phyloP scores from a whole-genome alignment of 1,284 basidiomycete genomes.

The Pyrrhoderma lamaoense region DNA sequence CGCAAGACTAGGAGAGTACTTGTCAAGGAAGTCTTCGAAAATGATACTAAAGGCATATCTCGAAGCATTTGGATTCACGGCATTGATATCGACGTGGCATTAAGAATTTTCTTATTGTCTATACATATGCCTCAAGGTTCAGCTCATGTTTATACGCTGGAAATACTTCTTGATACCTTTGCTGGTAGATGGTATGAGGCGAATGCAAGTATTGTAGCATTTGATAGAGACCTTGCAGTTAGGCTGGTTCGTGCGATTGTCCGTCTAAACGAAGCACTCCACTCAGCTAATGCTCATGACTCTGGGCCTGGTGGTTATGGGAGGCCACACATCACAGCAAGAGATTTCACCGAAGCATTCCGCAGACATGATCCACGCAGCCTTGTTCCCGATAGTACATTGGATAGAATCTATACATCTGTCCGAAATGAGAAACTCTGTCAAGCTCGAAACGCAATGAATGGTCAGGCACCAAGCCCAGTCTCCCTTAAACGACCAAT shows the following conservation, averaged over 20 bases:
- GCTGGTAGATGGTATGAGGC: slow-evolving; percentile 84
- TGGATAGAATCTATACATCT: slow-evolving; percentile 73
- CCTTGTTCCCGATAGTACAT: slow-evolving; percentile 63
- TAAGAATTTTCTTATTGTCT: slow-evolving; percentile 83
- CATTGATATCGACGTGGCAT: slow-evolving; percentile 80
- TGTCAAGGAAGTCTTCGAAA: slow-evolving; percentile 66
- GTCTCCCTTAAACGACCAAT: slow-evolving; percentile 68
- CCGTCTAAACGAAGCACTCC: slow-evolving; percentile 77
- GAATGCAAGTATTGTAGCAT: slow-evolving; percentile 74
- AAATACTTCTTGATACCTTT: slow-evolving; percentile 77
- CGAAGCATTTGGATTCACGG: slow-evolving; percentile 78
- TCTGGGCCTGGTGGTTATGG: slow-evolving; percentile 56
- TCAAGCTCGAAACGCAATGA: slow-evolving; percentile 54
- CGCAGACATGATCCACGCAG: slow-evolving; percentile 62
- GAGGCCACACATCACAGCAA: slow-evolving; percentile 55
- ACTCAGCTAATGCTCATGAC: slow-evolving; percentile 55
- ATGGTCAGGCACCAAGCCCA: slow-evolving; percentile 39
- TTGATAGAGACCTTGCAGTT: slow-evolving; percentile 70
- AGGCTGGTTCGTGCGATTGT: slow-evolving; percentile 81
- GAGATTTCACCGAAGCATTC: slow-evolving; percentile 78
- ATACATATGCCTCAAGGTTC: slow-evolving; percentile 60
- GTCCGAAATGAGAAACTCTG: slow-evolving; percentile 65
- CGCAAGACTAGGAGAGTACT: slow-evolving; percentile 74
- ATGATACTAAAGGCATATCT: slow-evolving; percentile 77
- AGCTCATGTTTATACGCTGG: slow-evolving; percentile 42